Evolutionary conservation across 805 yeast genomes (phyloP), one percentile per base, ranked within the genome.

Genomic region (Millerago galiae): DNA sequence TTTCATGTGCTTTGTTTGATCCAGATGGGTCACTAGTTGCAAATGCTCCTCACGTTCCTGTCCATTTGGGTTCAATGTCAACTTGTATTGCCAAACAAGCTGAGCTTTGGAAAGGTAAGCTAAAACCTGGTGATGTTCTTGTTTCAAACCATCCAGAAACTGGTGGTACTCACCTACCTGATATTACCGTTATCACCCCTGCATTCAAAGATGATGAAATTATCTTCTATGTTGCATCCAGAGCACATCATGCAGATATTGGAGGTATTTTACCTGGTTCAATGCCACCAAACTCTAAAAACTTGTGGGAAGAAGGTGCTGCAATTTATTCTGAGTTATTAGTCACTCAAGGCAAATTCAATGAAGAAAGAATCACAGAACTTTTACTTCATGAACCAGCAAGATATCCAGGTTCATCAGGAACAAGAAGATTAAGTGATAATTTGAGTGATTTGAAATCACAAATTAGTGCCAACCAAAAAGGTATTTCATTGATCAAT

Each of bases 211-310:
- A 70, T 21, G 70, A 66, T 17, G 61, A 67, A 41, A 72, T 87
- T 29, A 75, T 88, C 24, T 90, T 90, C 60, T 90, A 87, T 70
- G 89, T 87, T 12, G 98, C 97, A 1, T 82, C 95, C 0, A 72
- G 98, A 50, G 97, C 96, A 2, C 98, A 90, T 63, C 98, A 91
- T 64, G 90, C 96, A 6, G 98, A 90, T 62, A 90, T 91, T 56
- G 97, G 98, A 14, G 95, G 95, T 12, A 77, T 83, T 44, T 65
- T 87, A 29, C 95, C 97, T 1, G 97, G 97, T 1, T 83, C 95
- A 0, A 88, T 90, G 89, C 96, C 97, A 13, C 95, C 96, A 9
- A 80, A 83, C 56, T 87, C 96, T 2, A 86, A 81, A 54, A 79
- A 80, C 45, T 65, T 91, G 33, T 83, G 79, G 70, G 90, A 90